Percentiles rank a stretch among this genome's conserved stretches.
Conservation (phyloP, 768 basidiomycete species). For the Russula vinacea region DNA sequence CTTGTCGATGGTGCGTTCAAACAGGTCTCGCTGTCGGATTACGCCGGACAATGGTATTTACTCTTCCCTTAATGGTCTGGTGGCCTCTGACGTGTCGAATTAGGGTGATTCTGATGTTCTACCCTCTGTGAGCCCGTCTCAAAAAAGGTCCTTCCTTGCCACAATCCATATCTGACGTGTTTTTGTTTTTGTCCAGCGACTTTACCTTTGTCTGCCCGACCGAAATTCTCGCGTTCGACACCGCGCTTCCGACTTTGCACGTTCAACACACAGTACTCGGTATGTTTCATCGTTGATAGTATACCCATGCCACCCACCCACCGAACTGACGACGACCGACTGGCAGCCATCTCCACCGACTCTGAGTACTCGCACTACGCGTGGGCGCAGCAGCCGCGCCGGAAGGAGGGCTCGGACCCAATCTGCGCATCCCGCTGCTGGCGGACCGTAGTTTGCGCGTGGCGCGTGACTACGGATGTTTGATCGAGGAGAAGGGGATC, state of each 20-base stretch:
- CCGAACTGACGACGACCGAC: not conserved
- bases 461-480: slow-evolving; percentile 81
- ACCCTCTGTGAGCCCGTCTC: slow-evolving; percentile 71
- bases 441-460: slow-evolving; percentile 79
- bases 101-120: slow-evolving; percentile 93
- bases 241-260: slow-evolving; percentile 72
- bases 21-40: slow-evolving; percentile 70
- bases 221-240: slow-evolving; percentile 94
- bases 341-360: slow-evolving; percentile 76
- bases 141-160: not conserved
- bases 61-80: slow-evolving; percentile 6
- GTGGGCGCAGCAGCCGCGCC: slow-evolving; percentile 79
- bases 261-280: slow-evolving; percentile 73
- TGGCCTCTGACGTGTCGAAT: not conserved
- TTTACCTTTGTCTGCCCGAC: slow-evolving; percentile 94
- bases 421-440: slow-evolving; percentile 79
- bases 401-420: slow-evolving; percentile 86
- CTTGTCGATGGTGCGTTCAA: slow-evolving; percentile 77
- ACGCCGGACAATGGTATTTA: slow-evolving; percentile 75
- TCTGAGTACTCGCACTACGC: slow-evolving; percentile 86
- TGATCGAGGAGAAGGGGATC: slow-evolving; percentile 85
- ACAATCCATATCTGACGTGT: not conserved
- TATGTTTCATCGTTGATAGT: slow-evolving; percentile 36
- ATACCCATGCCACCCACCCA: not conserved
- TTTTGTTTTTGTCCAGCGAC: slow-evolving; percentile 47